phyloP scores from a whole-genome alignment of 2,329 filamentous ascomycete species.

The Cucurbitaria berberidis region DNA sequence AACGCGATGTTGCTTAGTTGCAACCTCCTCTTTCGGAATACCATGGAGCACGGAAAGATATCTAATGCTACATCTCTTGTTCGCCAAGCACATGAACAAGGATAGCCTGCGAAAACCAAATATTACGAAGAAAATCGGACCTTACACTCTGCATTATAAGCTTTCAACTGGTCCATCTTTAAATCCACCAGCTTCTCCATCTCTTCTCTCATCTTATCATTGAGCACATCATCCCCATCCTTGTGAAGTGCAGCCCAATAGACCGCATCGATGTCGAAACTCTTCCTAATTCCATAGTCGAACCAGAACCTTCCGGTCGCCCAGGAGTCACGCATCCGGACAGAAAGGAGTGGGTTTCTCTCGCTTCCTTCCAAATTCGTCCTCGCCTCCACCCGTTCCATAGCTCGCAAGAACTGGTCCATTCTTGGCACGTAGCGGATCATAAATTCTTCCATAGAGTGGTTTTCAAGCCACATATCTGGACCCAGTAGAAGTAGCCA shows the following conservation, averaged over 20 bases:
- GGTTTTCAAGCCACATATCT: conserved; percentile 30
- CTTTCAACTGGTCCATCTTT: conserved; percentile 21
- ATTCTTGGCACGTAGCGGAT: conserved; percentile 41
- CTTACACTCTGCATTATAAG: conserved; percentile 8
- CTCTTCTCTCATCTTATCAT: conserved; percentile 4
- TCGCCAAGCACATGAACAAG: background rate
- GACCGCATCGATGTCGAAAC: conserved; percentile 44
- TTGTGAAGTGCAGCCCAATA: conserved; percentile 37
- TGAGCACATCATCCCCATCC: conserved; percentile 12
- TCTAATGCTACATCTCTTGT: background rate
- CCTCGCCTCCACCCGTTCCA: conserved; percentile 38
- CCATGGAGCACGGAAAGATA: background rate
- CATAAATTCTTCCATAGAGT: conserved; percentile 30
- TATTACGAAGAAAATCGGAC: background rate
- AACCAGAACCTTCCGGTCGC: conserved; percentile 47
- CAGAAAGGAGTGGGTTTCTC: conserved; percentile 21
- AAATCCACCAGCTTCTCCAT: conserved; percentile 13
- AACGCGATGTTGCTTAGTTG: background rate
- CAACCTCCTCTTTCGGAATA: background rate
- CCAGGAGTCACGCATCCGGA: conserved; percentile 48
- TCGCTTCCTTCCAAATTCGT: conserved; percentile 14
- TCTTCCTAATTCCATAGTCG: conserved; percentile 46
- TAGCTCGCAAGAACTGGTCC: conserved; percentile 47
- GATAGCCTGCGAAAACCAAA: background rate
- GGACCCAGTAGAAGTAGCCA: conserved; percentile 47